Evolutionary conservation across 495 filamentous ascomycete species (phyloP), one percentile per base, ranked within the genome.

Genomic region (Cercophora sp.): DNA sequence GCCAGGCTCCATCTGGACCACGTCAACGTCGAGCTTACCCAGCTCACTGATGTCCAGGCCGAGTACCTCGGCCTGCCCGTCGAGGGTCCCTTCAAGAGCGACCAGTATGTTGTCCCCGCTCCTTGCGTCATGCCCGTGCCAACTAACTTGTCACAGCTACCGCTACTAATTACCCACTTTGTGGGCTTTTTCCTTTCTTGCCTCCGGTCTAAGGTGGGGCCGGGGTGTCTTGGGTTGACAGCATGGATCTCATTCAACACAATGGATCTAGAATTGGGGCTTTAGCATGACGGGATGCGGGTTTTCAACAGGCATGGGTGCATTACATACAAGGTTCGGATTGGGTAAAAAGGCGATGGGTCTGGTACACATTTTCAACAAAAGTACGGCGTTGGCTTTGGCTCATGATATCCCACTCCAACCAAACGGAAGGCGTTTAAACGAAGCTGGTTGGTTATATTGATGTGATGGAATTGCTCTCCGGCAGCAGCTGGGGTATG

Each of bases 11-110:
- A 98, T 75, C 75, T 97, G 63, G 83, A 79, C 47, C 94, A 97
- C 80, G 87, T 94, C 80, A 96, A 96, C 74, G 93, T 80, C 68
- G 90, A 97, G 81, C 79, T 98, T 56, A 85, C 88, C 57, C 85
- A 82, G 69, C 81, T 98, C 65, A 87, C 87, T 60, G 63, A 78
- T 51, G 85, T 86, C 63, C 93, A 98, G 79, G 85, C 89, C 54
- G 93, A 98, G 62, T 98, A 98, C 79, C 85, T 96, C 68, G 82
- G 88, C 63, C 79, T 98, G 51, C 78, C 79, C 20, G 68, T 84
- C 52, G 84, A 87, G 76, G 93, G 93, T 58, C 93, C 93, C 51
- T 98, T 80, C 88, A 98, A 98, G 90, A 79, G 77, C 75, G 93
- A 98, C 65, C 80, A 78, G 75, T 81, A 79, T 55, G 76, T 71